These are phyloP conservation scores for Scleromitrula shiraiana DNA, from an alignment of 2,329 filamentous ascomycete species.

Conservation along the genomic window DNA sequence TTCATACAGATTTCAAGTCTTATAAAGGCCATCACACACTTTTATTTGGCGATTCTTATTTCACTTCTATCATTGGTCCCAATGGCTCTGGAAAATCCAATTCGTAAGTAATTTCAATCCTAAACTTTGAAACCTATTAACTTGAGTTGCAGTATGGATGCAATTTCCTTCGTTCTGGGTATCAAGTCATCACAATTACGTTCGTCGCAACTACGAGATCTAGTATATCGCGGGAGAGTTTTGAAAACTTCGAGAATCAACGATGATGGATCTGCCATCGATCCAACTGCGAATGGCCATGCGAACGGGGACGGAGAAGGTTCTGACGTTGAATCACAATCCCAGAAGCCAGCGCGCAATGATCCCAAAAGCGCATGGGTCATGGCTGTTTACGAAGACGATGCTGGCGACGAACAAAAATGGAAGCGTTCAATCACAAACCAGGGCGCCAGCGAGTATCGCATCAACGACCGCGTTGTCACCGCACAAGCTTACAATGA, in stretches of 20 bases:
- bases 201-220: constrained; percentile 85
- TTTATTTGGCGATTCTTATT: constrained; percentile 95
- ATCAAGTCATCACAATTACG: constrained; percentile 98
- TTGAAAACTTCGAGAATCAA: constrained; percentile 89
- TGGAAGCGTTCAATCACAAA: constrained; percentile 95
- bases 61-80: constrained; percentile 97
- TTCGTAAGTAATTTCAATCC: constrained; percentile 56
- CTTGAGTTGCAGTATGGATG: constrained; percentile 71
- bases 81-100: constrained; percentile 99
- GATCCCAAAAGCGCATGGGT: constrained; percentile 97
- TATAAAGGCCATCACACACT: constrained; percentile 96
- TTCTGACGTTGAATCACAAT: constrained; percentile 47
- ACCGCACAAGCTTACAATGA: constrained; percentile 90
- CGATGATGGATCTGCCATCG: constrained; percentile 64
- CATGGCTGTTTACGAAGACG: constrained; percentile 98
- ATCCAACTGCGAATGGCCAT: constrained; percentile 49
- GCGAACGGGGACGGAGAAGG: constrained; percentile 53
- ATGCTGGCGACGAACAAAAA: constrained; percentile 85
- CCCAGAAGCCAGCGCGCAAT: constrained; percentile 58
- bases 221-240: constrained; percentile 92
- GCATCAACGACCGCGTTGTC: constrained; percentile 88
- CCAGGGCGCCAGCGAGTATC: constrained; percentile 84
- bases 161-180: constrained; percentile 96
- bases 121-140: constrained; percentile 18
- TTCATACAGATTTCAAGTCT: constrained; percentile 81